Base-by-base conservation (phyloP, 2,329 filamentous ascomycete species). In the Blastomyces percursus region DNA sequence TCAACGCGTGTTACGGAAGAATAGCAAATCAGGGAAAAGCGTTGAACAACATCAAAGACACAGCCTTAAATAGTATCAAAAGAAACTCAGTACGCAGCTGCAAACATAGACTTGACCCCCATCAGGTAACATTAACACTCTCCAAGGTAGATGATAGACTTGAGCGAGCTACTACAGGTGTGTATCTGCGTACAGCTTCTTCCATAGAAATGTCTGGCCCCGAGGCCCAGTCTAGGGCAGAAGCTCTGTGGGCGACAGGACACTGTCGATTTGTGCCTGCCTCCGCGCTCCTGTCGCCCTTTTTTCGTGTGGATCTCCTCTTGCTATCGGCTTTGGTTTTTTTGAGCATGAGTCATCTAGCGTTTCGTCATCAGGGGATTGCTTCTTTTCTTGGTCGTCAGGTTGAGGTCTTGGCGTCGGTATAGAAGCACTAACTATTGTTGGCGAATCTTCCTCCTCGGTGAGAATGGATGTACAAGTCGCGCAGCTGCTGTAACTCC, bases 381-480 rank as follows among this genome's bases (percentile, higher is more conserved):
- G 50, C 50, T 52, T 52, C 24, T 16, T 52, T 48, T 48, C n/a
- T 30, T 52, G 24, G 16, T 52, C 50, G 9, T 52, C 50, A 52
- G 50, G 24, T 32, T 32, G 50, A 52, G 50, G 50, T 52, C 50
- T 52, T 52, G 24, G 50, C 24, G 50, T 52, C 27, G 50, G 27
- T 32, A 52, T 52, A 16, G 50, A 14, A 52, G 5, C 50, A 52
- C 24, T 24, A 52, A 30, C 50, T 24, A 52, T 52, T 24, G 24
- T 52, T 30, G 50, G 50, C 27, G 50, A 52, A 52, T 32, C 50
- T 52, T 52, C 50, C 24, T 52, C 50, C 50, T 52, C 50, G 24
- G 21, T 30, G 50, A 52, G n/a, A n/a, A n/a, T n/a, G 50, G 50
- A 52, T 30, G 50, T 52, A 52, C 50, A 52, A 52, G 50, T 52